phyloP scores from a whole-genome alignment of 305 asterid genomes.

The Solanum hybrid region DNA sequence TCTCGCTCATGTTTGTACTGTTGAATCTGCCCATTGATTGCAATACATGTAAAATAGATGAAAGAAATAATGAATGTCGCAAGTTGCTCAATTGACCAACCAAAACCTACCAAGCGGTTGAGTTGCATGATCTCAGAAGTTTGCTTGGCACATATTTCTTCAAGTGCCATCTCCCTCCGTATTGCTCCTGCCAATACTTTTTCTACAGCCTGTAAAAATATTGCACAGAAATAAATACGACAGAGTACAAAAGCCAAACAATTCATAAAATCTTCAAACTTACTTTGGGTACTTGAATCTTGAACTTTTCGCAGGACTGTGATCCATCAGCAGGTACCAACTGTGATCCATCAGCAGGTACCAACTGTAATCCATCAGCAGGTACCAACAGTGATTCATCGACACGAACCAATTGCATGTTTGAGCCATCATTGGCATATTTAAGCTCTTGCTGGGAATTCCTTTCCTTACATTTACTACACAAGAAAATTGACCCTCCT shows the following conservation, averaged over 20 bases:
- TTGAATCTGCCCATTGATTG: constrained; percentile 50
- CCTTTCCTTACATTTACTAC: constrained; percentile 59
- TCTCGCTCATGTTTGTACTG: constrained; percentile 98
- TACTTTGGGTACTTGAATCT: constrained; percentile 79
- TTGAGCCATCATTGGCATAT: constrained; percentile 34
- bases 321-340: constrained; percentile 58
- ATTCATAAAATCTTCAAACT: constrained; percentile 11
- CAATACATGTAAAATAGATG: background rate
- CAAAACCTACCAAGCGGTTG: constrained; percentile 68
- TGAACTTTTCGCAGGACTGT: constrained; percentile 43
- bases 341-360: constrained; percentile 46
- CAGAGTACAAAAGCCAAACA: background rate
- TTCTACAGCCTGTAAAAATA: constrained; percentile 76
- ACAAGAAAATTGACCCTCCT: constrained; percentile 28
- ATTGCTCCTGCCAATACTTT: constrained; percentile 96
- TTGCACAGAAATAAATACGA: constrained; percentile 15
- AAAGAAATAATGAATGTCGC: constrained; percentile 1
- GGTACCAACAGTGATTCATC: constrained; percentile 70
- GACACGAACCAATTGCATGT: constrained; percentile 78
- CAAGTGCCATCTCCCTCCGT: constrained; percentile 98
- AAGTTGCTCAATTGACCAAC: constrained; percentile 5
- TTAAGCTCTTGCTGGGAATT: constrained; percentile 31
- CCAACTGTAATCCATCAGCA: constrained; percentile 32
- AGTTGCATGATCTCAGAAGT: constrained; percentile 78
- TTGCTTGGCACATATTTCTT: constrained; percentile 75